Evolutionary conservation across 1,139 yeast species (phyloP), one percentile per base, ranked within the genome.

Genomic region (Suhomyces chickasaworum): DNA sequence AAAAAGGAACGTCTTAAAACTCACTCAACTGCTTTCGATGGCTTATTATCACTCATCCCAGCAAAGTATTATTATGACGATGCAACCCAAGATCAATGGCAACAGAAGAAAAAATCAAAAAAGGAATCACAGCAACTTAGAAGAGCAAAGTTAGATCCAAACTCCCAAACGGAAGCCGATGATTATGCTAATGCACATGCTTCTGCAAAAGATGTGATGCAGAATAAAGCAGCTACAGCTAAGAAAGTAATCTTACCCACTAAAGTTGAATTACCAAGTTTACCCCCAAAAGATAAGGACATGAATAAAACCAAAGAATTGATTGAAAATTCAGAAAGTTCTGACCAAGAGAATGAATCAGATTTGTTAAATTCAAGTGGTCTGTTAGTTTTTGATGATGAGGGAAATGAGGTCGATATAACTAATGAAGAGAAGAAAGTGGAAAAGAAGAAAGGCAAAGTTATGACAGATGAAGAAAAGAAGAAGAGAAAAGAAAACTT

Each of bases 1-100:
- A 50, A 36, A 32, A 65, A 88, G 82, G 96, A 89, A 61, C 83
- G 97, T 57, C 78, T 90, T 55, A 83, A 84, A 65, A 82, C 86
- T 42, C 95, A 89, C 61, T 86, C 97, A 16, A 77, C 84, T 48
- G 95, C 97, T 7, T 91, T 93, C 65, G 91, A 89, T 63, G 97
- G 97, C 36, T 73, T 93, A 47, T 73, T 93, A 51, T 89, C 97
- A 18, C 73, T 93, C 63, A 90, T 93, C 49, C 98, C 99, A 7
- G 96, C 97, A 8, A 89, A 90, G 61, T 89, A 86, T 60, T 91
- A 91, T 64, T 89, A 89, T 62, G 88, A 83, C 60, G 87, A 81
- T 53, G 89, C 86, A 37, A 76, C 85, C 3, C 84, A 86, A 59
- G 86, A 86, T 47, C 98, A 91, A 67, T 91, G 98, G 97, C 84